Evolutionary conservation across 1,284 basidiomycete species (phyloP).

Genomic region (Cutaneotrichosporon mucoides): DNA sequence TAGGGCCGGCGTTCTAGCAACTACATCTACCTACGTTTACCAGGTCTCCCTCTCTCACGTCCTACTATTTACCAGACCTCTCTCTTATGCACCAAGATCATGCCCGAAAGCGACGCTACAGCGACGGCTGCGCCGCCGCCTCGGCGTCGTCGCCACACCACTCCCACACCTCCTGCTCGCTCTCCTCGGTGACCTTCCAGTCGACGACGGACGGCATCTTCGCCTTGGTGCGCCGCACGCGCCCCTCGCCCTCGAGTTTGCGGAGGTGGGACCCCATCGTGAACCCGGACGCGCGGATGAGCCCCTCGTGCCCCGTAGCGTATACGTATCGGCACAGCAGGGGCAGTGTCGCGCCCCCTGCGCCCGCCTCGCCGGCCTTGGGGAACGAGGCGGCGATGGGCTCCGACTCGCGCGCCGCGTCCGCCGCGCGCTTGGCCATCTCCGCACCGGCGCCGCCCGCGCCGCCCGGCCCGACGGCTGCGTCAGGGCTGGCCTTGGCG

Average conservation of each 20-base stretch:
- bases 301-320: constrained; percentile 31
- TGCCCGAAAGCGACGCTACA: neutral
- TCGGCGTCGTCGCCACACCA: constrained; percentile 14
- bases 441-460: constrained; percentile 8
- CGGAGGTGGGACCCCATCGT: constrained; percentile 29
- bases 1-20: neutral
- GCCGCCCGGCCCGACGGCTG: neutral
- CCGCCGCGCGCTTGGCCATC: neutral
- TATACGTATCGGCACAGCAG: constrained; percentile 36
- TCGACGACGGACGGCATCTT: constrained; percentile 24
- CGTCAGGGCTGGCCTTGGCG: constrained; percentile 9
- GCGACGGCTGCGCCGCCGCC: neutral
- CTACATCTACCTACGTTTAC: neutral
- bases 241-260: constrained; percentile 57
- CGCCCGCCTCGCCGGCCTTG: neutral
- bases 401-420: constrained; percentile 1
- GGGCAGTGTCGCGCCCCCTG: constrained; percentile 17
- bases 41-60: too few species aligned
- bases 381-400: constrained; percentile 8
- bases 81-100: too few species aligned
- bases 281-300: constrained; percentile 32
- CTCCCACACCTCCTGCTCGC: constrained; percentile 32
- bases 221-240: constrained; percentile 49
- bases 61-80: neutral
- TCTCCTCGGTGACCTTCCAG: constrained; percentile 20